Conservation (phyloP, 495 filamentous ascomycete genomes). For the Tuber aestivum region DNA sequence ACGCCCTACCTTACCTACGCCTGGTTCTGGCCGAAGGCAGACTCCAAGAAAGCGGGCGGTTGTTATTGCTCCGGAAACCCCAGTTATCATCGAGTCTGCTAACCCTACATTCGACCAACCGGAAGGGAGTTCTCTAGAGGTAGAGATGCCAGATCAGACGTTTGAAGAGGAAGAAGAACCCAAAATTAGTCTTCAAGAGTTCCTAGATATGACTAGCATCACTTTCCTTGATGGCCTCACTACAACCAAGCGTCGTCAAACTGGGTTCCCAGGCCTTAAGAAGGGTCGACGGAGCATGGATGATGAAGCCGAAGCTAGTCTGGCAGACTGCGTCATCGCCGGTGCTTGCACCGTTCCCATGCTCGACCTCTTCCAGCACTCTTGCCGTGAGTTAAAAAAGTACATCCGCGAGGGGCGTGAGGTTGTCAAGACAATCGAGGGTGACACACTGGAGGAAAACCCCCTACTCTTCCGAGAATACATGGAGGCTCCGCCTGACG, state of each 20-base stretch:
- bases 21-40: conserved; percentile 13
- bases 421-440: conserved; percentile 82
- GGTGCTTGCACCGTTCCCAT: conserved; percentile 87
- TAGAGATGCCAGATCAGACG: conserved; percentile 11
- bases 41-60: conserved; percentile 30
- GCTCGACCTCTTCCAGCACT: conserved; percentile 90
- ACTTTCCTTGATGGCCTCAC: conserved; percentile 94
- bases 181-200: conserved; percentile 81
- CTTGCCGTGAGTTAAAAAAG: conserved; percentile 87
- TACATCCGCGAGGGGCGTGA: conserved; percentile 87
- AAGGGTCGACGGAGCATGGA: conserved; percentile 43
- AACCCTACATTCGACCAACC: not conserved
- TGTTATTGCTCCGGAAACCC: conserved; percentile 14
- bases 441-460: conserved; percentile 77
- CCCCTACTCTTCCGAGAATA: conserved; percentile 90
- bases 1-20: conserved; percentile 16
- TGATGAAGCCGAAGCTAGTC: conserved; percentile 50
- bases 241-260: conserved; percentile 81
- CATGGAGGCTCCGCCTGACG: conserved; percentile 73
- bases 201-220: conserved; percentile 89
- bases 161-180: conserved; percentile 48
- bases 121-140: conserved; percentile 44
- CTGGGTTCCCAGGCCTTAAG: conserved; percentile 45
- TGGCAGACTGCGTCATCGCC: conserved; percentile 77
- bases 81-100: conserved; percentile 4